A percentile compares a stretch with the other conserved stretches of the same genome.
Conservation (phyloP, 805 yeast species). For the Teunomyces funiuensis region DNA sequence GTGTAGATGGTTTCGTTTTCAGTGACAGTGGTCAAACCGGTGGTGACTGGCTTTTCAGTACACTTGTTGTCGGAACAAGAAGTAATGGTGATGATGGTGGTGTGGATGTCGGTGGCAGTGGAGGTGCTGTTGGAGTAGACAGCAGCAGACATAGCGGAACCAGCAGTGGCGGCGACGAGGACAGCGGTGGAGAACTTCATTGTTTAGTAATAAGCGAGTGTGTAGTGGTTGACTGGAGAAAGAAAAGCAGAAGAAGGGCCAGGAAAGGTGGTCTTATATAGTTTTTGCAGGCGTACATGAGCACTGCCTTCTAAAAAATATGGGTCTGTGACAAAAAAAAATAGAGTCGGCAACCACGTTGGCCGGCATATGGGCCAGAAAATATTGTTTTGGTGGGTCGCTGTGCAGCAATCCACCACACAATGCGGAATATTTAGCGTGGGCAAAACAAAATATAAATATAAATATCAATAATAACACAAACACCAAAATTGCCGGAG, state of each 20-base stretch:
- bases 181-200: constrained; percentile 39
- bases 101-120: constrained; percentile 14
- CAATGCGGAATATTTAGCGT: neutral
- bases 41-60: constrained; percentile 19
- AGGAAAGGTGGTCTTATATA: constrained; percentile 1
- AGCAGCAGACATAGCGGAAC: constrained; percentile 28
- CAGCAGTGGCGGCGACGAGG: constrained; percentile 17
- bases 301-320: neutral
- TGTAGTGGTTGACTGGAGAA: constrained; percentile 6
- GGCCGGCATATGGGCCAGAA: neutral
- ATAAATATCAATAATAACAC: constrained; percentile 4
- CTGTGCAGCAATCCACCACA: neutral
- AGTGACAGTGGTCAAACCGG: constrained; percentile 26
- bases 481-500: constrained; percentile 4
- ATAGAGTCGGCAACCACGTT: neutral
- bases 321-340: neutral
- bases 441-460: constrained; percentile 1
- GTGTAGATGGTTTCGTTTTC: constrained; percentile 19
- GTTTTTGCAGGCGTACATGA: neutral
- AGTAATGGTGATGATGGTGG: constrained; percentile 29
- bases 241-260: neutral
- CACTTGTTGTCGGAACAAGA: constrained; percentile 29
- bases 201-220: constrained; percentile 14
- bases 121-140: constrained; percentile 27
- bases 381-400: neutral